phyloP scores from a whole-genome alignment of 73 alveolate genomes.

The Tetrahymena malaccensis region DNA sequence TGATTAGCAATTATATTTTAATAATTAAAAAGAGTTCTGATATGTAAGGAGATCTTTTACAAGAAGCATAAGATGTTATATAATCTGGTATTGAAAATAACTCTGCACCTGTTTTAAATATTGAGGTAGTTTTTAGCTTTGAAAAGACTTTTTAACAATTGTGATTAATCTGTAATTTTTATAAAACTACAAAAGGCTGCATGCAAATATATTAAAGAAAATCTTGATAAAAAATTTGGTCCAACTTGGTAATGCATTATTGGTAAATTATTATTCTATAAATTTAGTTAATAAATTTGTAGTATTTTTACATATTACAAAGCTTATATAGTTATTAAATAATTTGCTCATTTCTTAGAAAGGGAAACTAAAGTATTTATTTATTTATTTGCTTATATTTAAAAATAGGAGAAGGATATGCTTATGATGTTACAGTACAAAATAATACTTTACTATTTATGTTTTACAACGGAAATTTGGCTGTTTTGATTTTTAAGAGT shows the following conservation, averaged over 20 bases:
- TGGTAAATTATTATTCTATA: conserved; percentile 2
- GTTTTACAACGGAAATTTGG: conserved; percentile 42
- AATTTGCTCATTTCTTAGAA: neutral
- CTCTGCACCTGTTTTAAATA: conserved; percentile 1
- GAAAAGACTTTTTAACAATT: neutral
- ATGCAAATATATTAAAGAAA: conserved; percentile 39
- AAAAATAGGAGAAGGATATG: conserved; percentile 41
- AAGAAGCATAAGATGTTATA: conserved; percentile 35
- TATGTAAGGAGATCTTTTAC: conserved; percentile 21
- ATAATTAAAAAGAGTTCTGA: conserved; percentile 22
- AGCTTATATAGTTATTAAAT: neutral
- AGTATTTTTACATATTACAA: too few species aligned
- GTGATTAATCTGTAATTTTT: neutral
- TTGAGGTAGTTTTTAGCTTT: neutral
- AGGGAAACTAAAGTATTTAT: neutral
- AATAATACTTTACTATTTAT: conserved; percentile 36
- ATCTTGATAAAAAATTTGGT: conserved; percentile 35
- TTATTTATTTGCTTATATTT: too few species aligned
- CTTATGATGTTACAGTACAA: conserved; percentile 40
- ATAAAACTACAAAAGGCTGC: conserved; percentile 12
- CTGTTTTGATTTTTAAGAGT: conserved; percentile 33
- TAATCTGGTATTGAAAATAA: conserved; percentile 43
- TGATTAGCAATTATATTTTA: neutral
- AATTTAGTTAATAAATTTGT: neutral
- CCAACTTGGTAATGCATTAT: conserved; percentile 42